A percentile compares a stretch with the other conserved stretches of the same genome.
Evolutionary conservation across 108 stramenopile species (phyloP).

Genomic region (Chaetoceros tenuissimus): DNA sequence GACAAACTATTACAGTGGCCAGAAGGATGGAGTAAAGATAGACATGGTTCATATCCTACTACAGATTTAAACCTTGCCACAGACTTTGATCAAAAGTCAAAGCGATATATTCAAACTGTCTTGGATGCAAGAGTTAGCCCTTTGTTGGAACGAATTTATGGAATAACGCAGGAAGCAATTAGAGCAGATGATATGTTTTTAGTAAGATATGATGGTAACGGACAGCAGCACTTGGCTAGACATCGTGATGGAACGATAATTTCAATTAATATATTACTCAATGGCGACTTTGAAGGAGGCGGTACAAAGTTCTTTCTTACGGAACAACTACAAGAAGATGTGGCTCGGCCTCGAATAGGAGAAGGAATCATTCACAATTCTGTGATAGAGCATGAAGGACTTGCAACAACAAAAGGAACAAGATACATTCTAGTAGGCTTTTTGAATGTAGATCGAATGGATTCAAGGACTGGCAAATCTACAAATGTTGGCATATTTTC

Average conservation of each 20-base stretch:
- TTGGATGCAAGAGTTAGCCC: constrained; percentile 54
- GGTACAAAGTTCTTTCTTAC: constrained; percentile 56
- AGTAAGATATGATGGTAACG: constrained; percentile 38
- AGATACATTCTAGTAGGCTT: constrained; percentile 37
- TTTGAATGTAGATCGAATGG: constrained; percentile 33
- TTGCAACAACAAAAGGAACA: constrained; percentile 19
- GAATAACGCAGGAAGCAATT: constrained; percentile 29
- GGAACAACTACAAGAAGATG: too few relatives aligned
- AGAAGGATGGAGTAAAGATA: constrained; percentile 46
- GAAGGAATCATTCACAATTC: too few relatives aligned
- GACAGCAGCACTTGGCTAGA: constrained; percentile 18
- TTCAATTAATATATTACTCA: constrained; percentile 45
- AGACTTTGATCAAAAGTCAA: constrained; percentile 40
- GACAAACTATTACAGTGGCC: too few relatives aligned
- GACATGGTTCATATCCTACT: constrained; percentile 48
- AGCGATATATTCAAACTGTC: constrained; percentile 20
- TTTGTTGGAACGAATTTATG: constrained; percentile 34
- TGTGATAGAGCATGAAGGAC: constrained; percentile 42
- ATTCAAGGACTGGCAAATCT: too few relatives aligned
- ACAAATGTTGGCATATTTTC: too few relatives aligned
- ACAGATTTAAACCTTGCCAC: constrained; percentile 55
- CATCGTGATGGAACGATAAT: constrained; percentile 48
- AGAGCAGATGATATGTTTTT: constrained; percentile 63
- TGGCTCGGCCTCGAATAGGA: too few relatives aligned
- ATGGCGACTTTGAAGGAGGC: constrained; percentile 58